Percentiles rank a stretch among this genome's conserved stretches.
Evolutionary conservation across 768 basidiomycete species (phyloP).

Genomic region (Boletus barrowsii): DNA sequence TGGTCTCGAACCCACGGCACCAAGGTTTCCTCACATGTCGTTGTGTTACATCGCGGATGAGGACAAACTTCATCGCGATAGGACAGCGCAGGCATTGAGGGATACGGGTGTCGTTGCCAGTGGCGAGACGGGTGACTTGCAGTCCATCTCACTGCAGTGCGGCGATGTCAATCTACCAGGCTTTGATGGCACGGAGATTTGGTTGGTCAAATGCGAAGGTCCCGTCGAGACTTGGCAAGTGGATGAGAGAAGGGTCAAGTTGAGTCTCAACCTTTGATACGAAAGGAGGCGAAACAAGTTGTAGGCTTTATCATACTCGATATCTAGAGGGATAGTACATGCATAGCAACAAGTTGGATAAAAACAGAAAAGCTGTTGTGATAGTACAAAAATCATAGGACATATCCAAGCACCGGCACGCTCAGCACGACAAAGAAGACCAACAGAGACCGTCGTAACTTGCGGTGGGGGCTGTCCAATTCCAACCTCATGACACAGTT

Average conservation of each 20-base stretch:
- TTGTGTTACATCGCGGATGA: slow-evolving; percentile 68
- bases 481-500: slow-evolving; percentile 20
- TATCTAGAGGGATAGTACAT: background rate
- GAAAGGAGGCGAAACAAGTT: background rate
- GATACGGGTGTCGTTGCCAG: slow-evolving; percentile 31
- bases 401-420: slow-evolving; percentile 2
- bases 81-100: slow-evolving; percentile 43
- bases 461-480: background rate
- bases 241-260: slow-evolving; percentile 36
- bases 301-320: background rate
- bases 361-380: background rate
- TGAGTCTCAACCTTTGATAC: background rate
- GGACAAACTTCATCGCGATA: slow-evolving; percentile 55
- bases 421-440: slow-evolving; percentile 6
- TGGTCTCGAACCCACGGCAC: slow-evolving; percentile 44
- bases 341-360: background rate
- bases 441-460: background rate
- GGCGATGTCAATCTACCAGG: slow-evolving; percentile 35
- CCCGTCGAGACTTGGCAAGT: slow-evolving; percentile 58
- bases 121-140: slow-evolving; percentile 22
- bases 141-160: slow-evolving; percentile 25
- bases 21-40: slow-evolving; percentile 69
- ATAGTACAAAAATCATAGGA: background rate
- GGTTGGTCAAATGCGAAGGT: slow-evolving; percentile 59
- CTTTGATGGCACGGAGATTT: slow-evolving; percentile 50